Evolutionary conservation across 2,329 filamentous ascomycete species (phyloP).

Genomic region (Dactylellina haptotyla): DNA sequence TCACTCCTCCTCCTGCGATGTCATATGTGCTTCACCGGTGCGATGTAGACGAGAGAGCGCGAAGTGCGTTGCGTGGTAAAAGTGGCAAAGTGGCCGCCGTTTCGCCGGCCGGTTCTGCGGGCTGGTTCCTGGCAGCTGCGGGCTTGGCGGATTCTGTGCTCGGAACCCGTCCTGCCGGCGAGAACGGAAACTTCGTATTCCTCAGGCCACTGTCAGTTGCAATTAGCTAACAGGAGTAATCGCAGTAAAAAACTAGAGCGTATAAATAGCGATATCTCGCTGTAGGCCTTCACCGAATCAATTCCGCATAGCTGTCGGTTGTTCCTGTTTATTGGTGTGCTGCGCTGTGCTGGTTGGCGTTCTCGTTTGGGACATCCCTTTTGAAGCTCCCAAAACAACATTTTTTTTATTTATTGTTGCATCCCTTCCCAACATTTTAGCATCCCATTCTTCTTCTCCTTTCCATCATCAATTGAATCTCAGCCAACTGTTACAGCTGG

Average conservation of each 20-base stretch:
- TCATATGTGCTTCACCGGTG: no score
- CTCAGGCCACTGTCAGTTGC: conserved; percentile 39
- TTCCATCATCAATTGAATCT: not conserved
- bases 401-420: conserved; percentile 7
- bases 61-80: not conserved
- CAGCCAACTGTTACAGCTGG: not conserved
- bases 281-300: not conserved
- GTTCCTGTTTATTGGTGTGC: not conserved
- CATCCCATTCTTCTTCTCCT: not conserved
- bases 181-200: not conserved
- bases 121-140: conserved; percentile 12
- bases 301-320: not conserved
- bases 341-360: not conserved
- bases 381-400: conserved; percentile 26
- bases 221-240: not conserved
- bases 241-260: not conserved
- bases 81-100: conserved; percentile 4
- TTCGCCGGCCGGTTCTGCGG: conserved; percentile 40
- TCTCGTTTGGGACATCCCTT: conserved; percentile 27
- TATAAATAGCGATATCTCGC: not conserved
- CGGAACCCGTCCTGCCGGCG: conserved; percentile 34
- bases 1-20: no score
- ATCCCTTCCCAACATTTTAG: not conserved
- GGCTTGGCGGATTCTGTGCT: conserved; percentile 12
- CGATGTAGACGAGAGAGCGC: not conserved